Percentiles rank a stretch among this genome's conserved stretches.
Conservation (phyloP, 2,329 filamentous ascomycete genomes). For the Verticillium nonalfalfae region DNA sequence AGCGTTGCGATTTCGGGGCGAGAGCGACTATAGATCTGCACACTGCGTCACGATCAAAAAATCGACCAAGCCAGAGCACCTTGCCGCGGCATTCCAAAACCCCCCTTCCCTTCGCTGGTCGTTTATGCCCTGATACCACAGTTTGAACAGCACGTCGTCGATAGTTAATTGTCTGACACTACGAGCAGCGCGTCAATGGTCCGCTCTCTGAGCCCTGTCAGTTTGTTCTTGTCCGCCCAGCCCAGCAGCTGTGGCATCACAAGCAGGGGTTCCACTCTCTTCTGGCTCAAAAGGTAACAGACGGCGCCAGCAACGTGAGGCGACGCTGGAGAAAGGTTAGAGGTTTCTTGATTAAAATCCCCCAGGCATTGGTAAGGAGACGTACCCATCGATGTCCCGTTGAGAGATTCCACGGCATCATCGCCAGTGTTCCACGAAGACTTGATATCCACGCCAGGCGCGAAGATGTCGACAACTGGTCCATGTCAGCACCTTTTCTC, state of each 20-base stretch:
- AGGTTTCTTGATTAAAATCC: neutral
- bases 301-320: conserved; percentile 1
- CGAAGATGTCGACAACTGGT: conserved; percentile 29
- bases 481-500: conserved; percentile 7
- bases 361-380: neutral
- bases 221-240: conserved; percentile 1
- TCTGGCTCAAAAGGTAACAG: neutral
- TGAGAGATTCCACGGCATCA: neutral
- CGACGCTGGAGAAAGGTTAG: neutral
- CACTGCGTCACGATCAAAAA: neutral
- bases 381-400: conserved; percentile 2
- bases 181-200: conserved; percentile 1
- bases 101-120: too few relatives aligned
- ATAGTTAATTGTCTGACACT: neutral
- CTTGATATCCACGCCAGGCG: conserved; percentile 25
- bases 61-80: neutral
- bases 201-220: neutral
- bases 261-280: neutral
- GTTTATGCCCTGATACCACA: neutral
- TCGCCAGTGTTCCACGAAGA: neutral
- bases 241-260: conserved; percentile 1
- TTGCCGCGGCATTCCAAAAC: neutral
- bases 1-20: neutral
- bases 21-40: neutral
- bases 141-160: neutral